Base-by-base conservation (phyloP, 202 grass and related monocot genomes). In the Schoenoplectus triqueter region DNA sequence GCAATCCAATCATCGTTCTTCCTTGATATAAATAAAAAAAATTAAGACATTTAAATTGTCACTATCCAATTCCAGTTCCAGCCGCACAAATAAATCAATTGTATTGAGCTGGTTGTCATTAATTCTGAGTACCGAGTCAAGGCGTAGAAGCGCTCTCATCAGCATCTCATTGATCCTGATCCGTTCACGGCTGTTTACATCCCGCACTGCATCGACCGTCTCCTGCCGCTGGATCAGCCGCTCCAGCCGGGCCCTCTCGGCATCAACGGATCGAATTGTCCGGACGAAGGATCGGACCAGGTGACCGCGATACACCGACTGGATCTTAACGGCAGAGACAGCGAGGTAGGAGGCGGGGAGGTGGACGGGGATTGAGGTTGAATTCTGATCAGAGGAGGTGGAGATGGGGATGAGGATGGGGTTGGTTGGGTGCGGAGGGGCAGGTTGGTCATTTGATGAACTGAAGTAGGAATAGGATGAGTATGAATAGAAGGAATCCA, bases 221-320 rank as follows among this genome's bases (percentile, higher is more conserved):
- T 97, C 94, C 90, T 94, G 90, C 85, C 85, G 86, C 80, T 91
- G 90, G 84, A 94, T 92, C 88, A 89, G 76, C 85, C 84, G 90
- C 90, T 94, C 94, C 10, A 97, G 73, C 80, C 84, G 87, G 52
- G 69, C 66, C 0, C 89, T 87, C 80, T 91, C 94, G 57, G 84
- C 84, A 84, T 92, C 87, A 44, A 92, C 90, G 15, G 90, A 20
- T 19, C 87, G 88, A 73, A 94, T 88, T 42, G 69, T 85, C 76
- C 54, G 39, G 1, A 76, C 48, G 75, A 94, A 89, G 48, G 81
- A 61, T 73, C 90, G 86, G 10, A 92, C 89, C 14, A 91, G 78
- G 89, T 91, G 69, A 54, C 92, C 79, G 0, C 94, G 86, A 81
- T 89, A 86, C 42, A 90, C 89, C 18, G 92, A 86, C 83, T 97